Evolutionary conservation across 176 grass and related monocot species (phyloP), one percentile per base, ranked within the genome.

Genomic region (Echinochloa phyllopogon): DNA sequence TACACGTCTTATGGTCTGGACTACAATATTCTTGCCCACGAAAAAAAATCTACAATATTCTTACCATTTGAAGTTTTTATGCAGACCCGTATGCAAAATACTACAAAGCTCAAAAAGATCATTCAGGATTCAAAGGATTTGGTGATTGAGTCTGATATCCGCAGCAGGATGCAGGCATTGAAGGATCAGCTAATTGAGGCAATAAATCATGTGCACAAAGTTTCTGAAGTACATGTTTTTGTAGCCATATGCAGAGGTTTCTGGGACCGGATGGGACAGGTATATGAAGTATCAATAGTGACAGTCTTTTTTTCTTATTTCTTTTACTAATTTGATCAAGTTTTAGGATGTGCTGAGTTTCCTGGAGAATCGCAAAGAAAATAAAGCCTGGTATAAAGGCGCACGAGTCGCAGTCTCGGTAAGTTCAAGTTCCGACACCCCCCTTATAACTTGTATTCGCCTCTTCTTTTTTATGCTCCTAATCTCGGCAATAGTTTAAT

Each of bases 251-350:
- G 93, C 70, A 86, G 96, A 89, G 94, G 94, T 65, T 87, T 99
- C 44, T 99, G 96, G 96, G 90, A 99, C 42, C 88, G 96, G 21
- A 92, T 99, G 91, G 96, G 96, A 63, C 92, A 94, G 94, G 93
- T 96, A 91, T 37, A 16, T 75, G 33, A 78, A 70, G 13, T 17
- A 51, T 79, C 59, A 60, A 48, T 68, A 21, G 17, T 10, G 9
- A 1, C 6, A 3, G 29, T 67, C 2, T 10, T 52, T 76, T 76
- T 24, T 14, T n/a, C 44, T 7, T 65, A 57, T 59, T 59, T 36
- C n/a, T 82, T 23, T 64, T 87, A 44, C 78, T 82, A 57, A 79
- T 60, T 43, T 83, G 68, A 82, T 51, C 47, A 63, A 44, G 3
- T 69, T 82, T 49, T 87, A 99, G 96, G 96, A 99, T 87, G 93